Percentiles rank a stretch among this genome's conserved stretches.
These are phyloP conservation scores for Ophiostoma ulmi DNA, from an alignment of 2,329 filamentous ascomycete genomes.

Conservation along the genomic window DNA sequence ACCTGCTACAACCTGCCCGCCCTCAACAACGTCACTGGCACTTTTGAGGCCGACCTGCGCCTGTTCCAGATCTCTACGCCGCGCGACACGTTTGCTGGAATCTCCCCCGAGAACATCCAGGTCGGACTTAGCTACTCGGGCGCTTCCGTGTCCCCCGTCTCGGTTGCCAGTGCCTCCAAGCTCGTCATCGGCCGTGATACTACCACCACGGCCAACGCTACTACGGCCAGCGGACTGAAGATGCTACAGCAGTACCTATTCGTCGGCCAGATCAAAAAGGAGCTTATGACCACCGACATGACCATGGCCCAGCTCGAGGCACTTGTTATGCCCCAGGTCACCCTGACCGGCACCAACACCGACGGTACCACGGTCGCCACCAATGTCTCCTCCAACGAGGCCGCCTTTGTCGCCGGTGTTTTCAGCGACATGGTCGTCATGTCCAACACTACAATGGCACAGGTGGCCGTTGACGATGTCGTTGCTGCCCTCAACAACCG, in stretches of 20 bases:
- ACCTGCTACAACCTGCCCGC: conserved; percentile 22
- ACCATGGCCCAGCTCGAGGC: conserved; percentile 55
- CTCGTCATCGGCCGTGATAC: conserved; percentile 27
- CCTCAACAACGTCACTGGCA: conserved; percentile 12
- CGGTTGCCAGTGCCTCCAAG: conserved; percentile 29
- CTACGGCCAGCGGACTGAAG: conserved; percentile 33
- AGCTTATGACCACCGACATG: conserved; percentile 51
- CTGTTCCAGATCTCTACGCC: conserved; percentile 51
- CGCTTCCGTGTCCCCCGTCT: conserved; percentile 47
- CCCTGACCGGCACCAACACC: conserved; percentile 54
- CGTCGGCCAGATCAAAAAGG: conserved; percentile 60
- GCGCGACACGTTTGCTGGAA: conserved; percentile 48
- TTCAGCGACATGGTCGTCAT: conserved; percentile 56
- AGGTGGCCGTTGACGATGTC: conserved; percentile 46
- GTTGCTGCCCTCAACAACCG: conserved; percentile 44
- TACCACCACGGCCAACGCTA: conserved; percentile 21
- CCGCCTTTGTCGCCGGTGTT: conserved; percentile 64
- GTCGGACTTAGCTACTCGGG: conserved; percentile 52
- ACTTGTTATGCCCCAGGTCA: conserved; percentile 63
- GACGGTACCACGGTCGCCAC: conserved; percentile 52
- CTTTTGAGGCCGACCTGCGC: conserved; percentile 8
- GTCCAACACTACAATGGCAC: conserved; percentile 47
- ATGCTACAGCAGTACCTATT: conserved; percentile 62
- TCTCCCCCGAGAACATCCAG: conserved; percentile 48
- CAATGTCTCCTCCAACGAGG: conserved; percentile 64